Evolutionary conservation across 2,329 filamentous ascomycete species (phyloP), one percentile per base, ranked within the genome.

Genomic region (Didymella lethalis): DNA sequence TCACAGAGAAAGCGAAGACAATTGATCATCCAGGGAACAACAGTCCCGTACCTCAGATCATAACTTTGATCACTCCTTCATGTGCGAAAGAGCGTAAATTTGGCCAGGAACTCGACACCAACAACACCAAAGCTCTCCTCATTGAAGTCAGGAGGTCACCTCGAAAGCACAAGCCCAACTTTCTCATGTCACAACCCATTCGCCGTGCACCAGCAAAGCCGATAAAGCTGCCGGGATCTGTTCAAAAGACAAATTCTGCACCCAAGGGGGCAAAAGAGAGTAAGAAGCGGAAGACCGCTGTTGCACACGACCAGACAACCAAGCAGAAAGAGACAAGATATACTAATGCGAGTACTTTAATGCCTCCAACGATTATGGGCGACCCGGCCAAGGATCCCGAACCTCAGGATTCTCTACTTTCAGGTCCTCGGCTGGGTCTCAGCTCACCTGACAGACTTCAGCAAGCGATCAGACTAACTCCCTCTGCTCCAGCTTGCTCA

Each of bases 51-150:
- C 16, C 18, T 7, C 20, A 31, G 6, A 20, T 48, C 28, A 23
- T 41, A 46, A 40, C 32, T 10, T 20, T 46, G 26, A 50, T 26
- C 3, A 45, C 56, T 7, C 46, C 49, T 18, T 50, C 46, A 23
- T 26, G 46, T 20, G 1, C 7, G 1, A 23, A 45, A 25, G 32
- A 47, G 41, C 50, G 56, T 32, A 45, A 23, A 3, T 59, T 59
- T 18, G 56, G 56, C 2, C 50, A 32, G 3, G 56, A 54, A 25
- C 32, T 59, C 8, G 32, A 59, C 26, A 16, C 40, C 11, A 59
- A 59, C 32, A 20, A 59, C 32, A 20, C 26, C 4, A 47, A 36
- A 34, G 10, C 40, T 23, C 26, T 32, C 34, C 10, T 8, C 3
- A 1, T 16, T 5, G 29, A 41, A 40, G 8, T 23, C 8, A 31